Conservation (phyloP, 495 filamentous ascomycete species). For the Rusavskia elegans region DNA sequence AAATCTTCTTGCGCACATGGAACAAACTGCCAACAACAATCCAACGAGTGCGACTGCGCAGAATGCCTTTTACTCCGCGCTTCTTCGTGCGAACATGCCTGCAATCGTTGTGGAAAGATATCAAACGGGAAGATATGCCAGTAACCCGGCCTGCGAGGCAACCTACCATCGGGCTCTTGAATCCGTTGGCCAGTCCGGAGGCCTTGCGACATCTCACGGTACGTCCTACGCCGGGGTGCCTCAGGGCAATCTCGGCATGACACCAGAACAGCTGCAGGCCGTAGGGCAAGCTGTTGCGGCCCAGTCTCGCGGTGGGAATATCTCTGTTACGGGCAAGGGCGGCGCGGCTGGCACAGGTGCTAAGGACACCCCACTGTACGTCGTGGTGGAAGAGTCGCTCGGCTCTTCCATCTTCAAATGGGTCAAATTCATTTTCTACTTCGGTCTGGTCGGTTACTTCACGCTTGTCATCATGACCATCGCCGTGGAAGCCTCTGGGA, state of each 20-base stretch:
- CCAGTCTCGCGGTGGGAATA: conserved; percentile 48
- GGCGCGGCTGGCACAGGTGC: conserved; percentile 41
- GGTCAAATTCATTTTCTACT: conserved; percentile 71
- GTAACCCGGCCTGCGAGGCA: conserved; percentile 52
- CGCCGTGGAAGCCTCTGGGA: conserved; percentile 58
- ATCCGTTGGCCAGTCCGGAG: conserved; percentile 40
- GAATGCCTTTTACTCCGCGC: conserved; percentile 80
- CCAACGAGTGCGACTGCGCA: conserved; percentile 72
- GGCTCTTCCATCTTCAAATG: conserved; percentile 70
- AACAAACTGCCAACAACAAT: conserved; percentile 84
- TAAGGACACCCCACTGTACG: conserved; percentile 72
- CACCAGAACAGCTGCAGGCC: conserved; percentile 55
- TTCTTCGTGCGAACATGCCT: conserved; percentile 84
- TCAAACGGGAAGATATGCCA: conserved; percentile 68
- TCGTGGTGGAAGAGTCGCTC: conserved; percentile 86
- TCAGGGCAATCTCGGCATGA: conserved; percentile 15
- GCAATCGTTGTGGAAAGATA: conserved; percentile 82
- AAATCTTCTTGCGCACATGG: conserved; percentile 50
- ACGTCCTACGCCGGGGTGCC: neutral
- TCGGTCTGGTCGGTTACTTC: conserved; percentile 59
- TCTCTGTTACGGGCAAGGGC: conserved; percentile 33
- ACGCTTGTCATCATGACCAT: conserved; percentile 60
- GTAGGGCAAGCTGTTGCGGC: conserved; percentile 80
- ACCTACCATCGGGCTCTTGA: conserved; percentile 63
- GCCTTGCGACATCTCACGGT: conserved; percentile 15